A percentile compares a stretch with the other conserved stretches of the same genome.
Evolutionary conservation across 2,329 filamentous ascomycete genomes (phyloP).

Genomic region (Chaetoscypha palmicola): DNA sequence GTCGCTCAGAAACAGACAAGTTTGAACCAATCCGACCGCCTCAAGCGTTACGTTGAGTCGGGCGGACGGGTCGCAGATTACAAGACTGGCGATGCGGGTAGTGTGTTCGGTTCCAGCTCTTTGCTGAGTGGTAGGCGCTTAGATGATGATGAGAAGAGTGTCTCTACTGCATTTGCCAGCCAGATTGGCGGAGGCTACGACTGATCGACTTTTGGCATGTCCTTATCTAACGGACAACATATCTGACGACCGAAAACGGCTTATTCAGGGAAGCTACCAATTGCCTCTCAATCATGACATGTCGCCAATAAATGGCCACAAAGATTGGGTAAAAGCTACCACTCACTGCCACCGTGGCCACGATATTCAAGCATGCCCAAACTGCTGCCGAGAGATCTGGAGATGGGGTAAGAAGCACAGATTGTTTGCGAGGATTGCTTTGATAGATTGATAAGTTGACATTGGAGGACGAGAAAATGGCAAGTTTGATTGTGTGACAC

Average conservation of each 20-base stretch:
- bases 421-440: slow-evolving; percentile 11
- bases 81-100: slow-evolving; percentile 49
- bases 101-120: slow-evolving; percentile 58
- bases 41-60: slow-evolving; percentile 91
- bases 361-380: slow-evolving; percentile 9
- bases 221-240: slow-evolving; percentile 9
- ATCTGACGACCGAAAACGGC: slow-evolving; percentile 7
- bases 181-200: slow-evolving; percentile 60
- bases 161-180: slow-evolving; percentile 94
- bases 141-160: slow-evolving; percentile 94
- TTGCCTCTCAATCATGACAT: slow-evolving; percentile 7
- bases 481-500: slow-evolving; percentile 1
- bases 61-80: slow-evolving; percentile 58
- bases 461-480: slow-evolving; percentile 7
- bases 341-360: neutral
- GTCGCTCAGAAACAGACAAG: slow-evolving; percentile 60
- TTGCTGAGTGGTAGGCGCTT: slow-evolving; percentile 34
- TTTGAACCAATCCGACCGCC: slow-evolving; percentile 76
- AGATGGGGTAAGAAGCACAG: slow-evolving; percentile 5
- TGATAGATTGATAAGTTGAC: slow-evolving; percentile 6
- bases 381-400: neutral
- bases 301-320: neutral
- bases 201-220: slow-evolving; percentile 24
- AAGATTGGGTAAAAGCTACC: slow-evolving; percentile 4
- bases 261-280: slow-evolving; percentile 4